A percentile compares a stretch with the other conserved stretches of the same genome.
Conservation (phyloP, 2,329 filamentous ascomycete genomes). For the Graphilbum fragrans region DNA sequence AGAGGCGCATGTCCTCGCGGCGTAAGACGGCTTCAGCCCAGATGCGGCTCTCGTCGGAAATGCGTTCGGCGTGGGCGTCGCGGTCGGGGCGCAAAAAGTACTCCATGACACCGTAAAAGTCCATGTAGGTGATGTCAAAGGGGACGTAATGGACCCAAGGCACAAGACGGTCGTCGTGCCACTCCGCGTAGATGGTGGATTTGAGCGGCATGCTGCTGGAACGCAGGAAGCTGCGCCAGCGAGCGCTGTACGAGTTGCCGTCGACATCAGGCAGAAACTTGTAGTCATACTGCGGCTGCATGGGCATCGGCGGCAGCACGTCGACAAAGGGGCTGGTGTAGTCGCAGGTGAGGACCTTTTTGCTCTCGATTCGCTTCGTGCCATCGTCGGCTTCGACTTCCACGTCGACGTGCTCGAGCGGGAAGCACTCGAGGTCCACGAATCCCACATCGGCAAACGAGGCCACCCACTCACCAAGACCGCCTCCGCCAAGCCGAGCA, state of each 20-base stretch:
- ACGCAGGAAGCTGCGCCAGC: slow-evolving; percentile 50
- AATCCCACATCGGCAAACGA: slow-evolving; percentile 31
- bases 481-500: slow-evolving; percentile 22
- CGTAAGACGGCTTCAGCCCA: slow-evolving; percentile 52
- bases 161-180: slow-evolving; percentile 57
- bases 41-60: slow-evolving; percentile 45
- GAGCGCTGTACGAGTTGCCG: slow-evolving; percentile 50
- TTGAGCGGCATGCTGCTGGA: slow-evolving; percentile 57
- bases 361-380: slow-evolving; percentile 3
- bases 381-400: not conserved
- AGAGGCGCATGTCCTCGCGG: slow-evolving; percentile 54
- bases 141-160: slow-evolving; percentile 64
- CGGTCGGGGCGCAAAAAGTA: slow-evolving; percentile 40
- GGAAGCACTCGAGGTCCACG: slow-evolving; percentile 24
- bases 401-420: slow-evolving; percentile 8
- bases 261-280: slow-evolving; percentile 62
- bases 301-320: slow-evolving; percentile 21
- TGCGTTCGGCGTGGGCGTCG: slow-evolving; percentile 42
- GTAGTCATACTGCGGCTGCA: slow-evolving; percentile 36
- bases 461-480: slow-evolving; percentile 29
- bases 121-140: slow-evolving; percentile 53
- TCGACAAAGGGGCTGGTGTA: slow-evolving; percentile 24
- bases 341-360: slow-evolving; percentile 19
- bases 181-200: slow-evolving; percentile 59
- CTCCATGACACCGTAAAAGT: slow-evolving; percentile 52